These are phyloP conservation scores for Roridomyces roridus DNA, from an alignment of 768 basidiomycete species.

Conservation along the genomic window DNA sequence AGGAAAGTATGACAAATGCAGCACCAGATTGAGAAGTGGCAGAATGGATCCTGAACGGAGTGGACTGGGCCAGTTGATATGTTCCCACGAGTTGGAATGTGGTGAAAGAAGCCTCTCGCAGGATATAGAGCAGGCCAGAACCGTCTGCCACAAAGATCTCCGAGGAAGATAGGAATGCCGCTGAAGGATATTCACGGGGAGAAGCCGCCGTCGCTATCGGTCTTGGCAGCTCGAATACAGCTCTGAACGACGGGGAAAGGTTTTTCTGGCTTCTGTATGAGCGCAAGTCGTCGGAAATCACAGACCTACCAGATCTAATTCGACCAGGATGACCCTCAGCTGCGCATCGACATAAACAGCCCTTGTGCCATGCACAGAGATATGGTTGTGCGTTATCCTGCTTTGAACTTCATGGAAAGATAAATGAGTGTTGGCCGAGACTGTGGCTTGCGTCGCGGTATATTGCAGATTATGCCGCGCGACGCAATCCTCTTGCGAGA, in stretches of 20 bases:
- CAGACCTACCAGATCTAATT: conserved; percentile 60
- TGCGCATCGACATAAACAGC: conserved; percentile 75
- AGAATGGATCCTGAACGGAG: conserved; percentile 52
- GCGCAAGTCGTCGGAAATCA: neutral
- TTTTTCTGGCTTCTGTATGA: conserved; percentile 46
- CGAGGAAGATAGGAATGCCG: conserved; percentile 56
- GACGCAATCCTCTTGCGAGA: conserved; percentile 63
- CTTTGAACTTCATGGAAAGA: conserved; percentile 85
- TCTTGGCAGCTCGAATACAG: conserved; percentile 65
- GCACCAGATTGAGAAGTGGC: conserved; percentile 43
- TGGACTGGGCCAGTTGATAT: conserved; percentile 54
- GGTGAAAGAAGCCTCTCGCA: conserved; percentile 49
- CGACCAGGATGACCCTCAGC: conserved; percentile 64
- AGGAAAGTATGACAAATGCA: conserved; percentile 62
- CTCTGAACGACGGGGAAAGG: conserved; percentile 55
- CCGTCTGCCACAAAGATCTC: conserved; percentile 73
- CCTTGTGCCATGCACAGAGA: conserved; percentile 55
- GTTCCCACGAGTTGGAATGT: conserved; percentile 54
- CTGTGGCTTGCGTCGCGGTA: conserved; percentile 64
- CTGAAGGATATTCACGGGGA: conserved; percentile 80
- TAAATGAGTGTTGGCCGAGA: conserved; percentile 65
- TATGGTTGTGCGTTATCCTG: conserved; percentile 85
- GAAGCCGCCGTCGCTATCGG: conserved; percentile 48
- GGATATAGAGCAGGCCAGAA: conserved; percentile 66
- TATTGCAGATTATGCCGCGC: conserved; percentile 56